phyloP scores from a whole-genome alignment of 75 land plant species.

The Pinus tabuliformis region DNA sequence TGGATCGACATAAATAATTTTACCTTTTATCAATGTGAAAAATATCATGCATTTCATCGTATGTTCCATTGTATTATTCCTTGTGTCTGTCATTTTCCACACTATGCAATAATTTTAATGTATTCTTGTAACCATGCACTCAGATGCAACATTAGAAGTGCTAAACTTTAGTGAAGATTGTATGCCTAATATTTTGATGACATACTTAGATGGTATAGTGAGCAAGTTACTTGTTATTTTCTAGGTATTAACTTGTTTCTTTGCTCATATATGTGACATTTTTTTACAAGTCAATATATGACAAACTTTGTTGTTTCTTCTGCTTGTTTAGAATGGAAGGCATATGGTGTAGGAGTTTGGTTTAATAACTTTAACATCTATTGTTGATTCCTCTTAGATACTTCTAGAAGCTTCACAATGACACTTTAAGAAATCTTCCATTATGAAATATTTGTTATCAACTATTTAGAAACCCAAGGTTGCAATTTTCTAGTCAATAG shows the following conservation, averaged over 20 bases:
- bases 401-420: neutral
- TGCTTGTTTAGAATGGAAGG: slow-evolving; percentile 76
- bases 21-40: too few species aligned
- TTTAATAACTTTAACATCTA: slow-evolving; percentile 92
- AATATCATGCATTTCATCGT: too few species aligned
- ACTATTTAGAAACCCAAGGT: neutral
- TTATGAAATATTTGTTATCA: neutral
- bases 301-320: neutral
- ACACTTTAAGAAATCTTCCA: neutral
- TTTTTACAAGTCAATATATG: slow-evolving; percentile 5
- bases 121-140: too few species aligned
- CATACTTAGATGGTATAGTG: slow-evolving; percentile 41
- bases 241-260: slow-evolving; percentile 45
- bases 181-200: too few species aligned
- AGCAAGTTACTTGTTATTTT: slow-evolving; percentile 88
- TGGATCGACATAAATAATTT: too few species aligned
- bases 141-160: too few species aligned
- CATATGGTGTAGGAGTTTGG: slow-evolving; percentile 99
- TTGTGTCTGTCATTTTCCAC: too few species aligned
- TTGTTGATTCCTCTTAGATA: slow-evolving; percentile 98
- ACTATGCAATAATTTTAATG: too few species aligned
- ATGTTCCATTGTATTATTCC: too few species aligned
- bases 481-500: slow-evolving; percentile 24
- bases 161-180: too few species aligned
- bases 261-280: neutral